Conservation (phyloP, 805 yeast genomes). For the Saccharomycopsis sp. region DNA sequence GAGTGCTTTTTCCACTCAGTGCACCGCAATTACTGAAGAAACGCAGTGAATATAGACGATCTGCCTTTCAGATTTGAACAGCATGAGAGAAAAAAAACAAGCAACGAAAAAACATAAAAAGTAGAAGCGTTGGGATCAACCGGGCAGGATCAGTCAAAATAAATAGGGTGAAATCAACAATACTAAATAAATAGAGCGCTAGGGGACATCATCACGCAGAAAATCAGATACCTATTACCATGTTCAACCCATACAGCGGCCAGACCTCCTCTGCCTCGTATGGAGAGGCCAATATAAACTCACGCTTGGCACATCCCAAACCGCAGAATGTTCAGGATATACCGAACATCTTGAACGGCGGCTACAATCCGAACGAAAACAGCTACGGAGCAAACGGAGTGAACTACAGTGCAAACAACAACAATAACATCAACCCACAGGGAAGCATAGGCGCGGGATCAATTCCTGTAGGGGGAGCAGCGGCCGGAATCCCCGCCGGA, state of each 20-base stretch:
- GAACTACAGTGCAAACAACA: not conserved
- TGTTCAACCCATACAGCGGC: constrained; percentile 13
- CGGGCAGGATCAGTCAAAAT: too few species aligned
- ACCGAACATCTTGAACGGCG: constrained; percentile 2
- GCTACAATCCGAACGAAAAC: not conserved
- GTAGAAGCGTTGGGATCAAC: too few species aligned
- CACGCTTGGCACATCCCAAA: constrained; percentile 10
- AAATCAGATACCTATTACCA: too few species aligned
- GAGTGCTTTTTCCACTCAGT: too few species aligned
- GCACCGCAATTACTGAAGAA: too few species aligned
- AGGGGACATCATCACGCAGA: not conserved
- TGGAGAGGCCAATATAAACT: not conserved
- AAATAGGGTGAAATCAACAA: too few species aligned
- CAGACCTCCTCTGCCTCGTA: constrained; percentile 4
- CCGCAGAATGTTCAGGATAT: constrained; percentile 12
- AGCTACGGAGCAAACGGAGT: too few species aligned
- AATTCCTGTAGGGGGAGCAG: not conserved
- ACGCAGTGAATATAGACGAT: too few species aligned
- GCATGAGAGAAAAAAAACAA: too few species aligned
- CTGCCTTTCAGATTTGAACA: too few species aligned
- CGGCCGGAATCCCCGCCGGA: not conserved
- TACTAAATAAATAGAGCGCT: too few species aligned
- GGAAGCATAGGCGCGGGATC: not conserved
- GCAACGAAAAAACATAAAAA: too few species aligned
- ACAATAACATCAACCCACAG: not conserved